phyloP scores from a whole-genome alignment of 192 early-diverging fungal species.

The Backusella circina region DNA sequence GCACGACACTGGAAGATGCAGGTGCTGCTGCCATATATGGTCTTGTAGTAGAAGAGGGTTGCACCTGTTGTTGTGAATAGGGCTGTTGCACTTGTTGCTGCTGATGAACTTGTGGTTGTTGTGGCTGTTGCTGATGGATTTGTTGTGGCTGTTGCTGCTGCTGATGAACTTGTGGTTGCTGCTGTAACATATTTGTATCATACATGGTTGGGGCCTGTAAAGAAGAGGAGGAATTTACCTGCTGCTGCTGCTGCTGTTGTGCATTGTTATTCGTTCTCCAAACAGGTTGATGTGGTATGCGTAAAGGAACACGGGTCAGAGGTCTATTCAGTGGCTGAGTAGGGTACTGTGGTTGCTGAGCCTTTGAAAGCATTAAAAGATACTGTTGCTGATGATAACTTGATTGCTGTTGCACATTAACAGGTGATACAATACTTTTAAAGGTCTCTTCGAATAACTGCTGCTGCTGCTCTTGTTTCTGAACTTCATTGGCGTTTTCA shows the following conservation, averaged over 20 bases:
- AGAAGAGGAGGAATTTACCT: not conserved
- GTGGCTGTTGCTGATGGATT: not conserved
- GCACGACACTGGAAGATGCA: not conserved
- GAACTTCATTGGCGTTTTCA: constrained; percentile 13
- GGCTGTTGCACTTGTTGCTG: not conserved
- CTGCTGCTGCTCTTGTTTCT: constrained; percentile 30
- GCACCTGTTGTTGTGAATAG: not conserved
- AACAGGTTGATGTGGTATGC: constrained; percentile 29
- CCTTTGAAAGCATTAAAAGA: constrained; percentile 27
- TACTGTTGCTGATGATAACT: constrained; percentile 18
- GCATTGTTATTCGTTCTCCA: constrained; percentile 8
- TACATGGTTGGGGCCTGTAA: not conserved
- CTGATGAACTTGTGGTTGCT: not conserved
- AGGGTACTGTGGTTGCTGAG: constrained; percentile 32
- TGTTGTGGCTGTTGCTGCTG: not conserved
- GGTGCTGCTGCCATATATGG: not conserved
- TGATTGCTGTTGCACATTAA: constrained; percentile 10
- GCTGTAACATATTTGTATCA: not conserved
- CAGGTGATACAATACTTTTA: constrained; percentile 5
- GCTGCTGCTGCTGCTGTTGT: not conserved
- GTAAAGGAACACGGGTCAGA: constrained; percentile 27
- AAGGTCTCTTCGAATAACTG: constrained; percentile 32
- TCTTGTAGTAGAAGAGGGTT: not conserved
- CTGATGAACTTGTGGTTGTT: not conserved
- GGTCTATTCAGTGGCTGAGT: constrained; percentile 23